Evolutionary conservation across 768 basidiomycete species (phyloP).

Genomic region (Boletus subparvulus): DNA sequence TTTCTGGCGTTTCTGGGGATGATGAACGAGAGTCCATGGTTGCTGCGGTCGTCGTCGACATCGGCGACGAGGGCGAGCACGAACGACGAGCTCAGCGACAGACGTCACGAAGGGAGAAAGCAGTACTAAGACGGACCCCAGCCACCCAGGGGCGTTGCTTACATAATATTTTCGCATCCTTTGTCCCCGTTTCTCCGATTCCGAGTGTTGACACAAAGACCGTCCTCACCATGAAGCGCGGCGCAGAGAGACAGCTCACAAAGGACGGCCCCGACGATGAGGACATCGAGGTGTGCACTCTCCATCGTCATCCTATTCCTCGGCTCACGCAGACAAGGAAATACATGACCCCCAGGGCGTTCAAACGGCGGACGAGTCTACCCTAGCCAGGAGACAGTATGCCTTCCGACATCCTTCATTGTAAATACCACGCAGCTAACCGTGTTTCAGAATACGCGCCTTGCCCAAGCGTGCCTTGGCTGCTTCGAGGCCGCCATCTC

Average conservation of each 20-base stretch:
- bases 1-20: constrained; percentile 69
- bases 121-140: not conserved
- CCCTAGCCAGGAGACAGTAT: constrained; percentile 57
- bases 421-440: constrained; percentile 9
- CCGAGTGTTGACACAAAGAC: not conserved
- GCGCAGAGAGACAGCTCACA: constrained; percentile 67
- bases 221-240: constrained; percentile 59
- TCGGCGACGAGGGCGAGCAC: constrained; percentile 26
- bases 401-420: constrained; percentile 23
- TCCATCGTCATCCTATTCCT: not conserved
- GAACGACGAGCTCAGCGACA: constrained; percentile 4
- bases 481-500: constrained; percentile 21
- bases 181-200: not conserved
- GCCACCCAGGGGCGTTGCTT: constrained; percentile 18
- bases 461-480: constrained; percentile 53
- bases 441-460: constrained; percentile 53
- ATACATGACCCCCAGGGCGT: constrained; percentile 44
- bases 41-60: constrained; percentile 58
- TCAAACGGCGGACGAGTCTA: constrained; percentile 57
- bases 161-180: constrained; percentile 21
- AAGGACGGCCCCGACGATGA: constrained; percentile 50
- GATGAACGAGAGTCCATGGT: constrained; percentile 65
- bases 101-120: not conserved
- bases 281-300: constrained; percentile 32
- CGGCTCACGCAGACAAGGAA: constrained; percentile 38